Base-by-base conservation (phyloP, 345 rosid species). In the Punica granatum region DNA sequence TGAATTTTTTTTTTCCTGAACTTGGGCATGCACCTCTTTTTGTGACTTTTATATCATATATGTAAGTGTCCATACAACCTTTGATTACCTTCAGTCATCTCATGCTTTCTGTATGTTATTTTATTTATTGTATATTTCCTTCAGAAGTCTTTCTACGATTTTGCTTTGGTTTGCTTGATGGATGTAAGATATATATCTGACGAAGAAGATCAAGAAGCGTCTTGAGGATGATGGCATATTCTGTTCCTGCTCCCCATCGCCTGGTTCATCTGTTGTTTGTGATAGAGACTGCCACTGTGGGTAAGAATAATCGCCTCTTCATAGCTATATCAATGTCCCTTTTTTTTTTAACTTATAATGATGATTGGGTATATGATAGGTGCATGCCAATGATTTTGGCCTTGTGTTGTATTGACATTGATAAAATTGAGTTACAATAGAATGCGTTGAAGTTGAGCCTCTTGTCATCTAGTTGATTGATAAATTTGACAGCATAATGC, bases 261-360 rank as follows among this genome's bases (percentile, higher is more conserved):
- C 85, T 7, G 90, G 77, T 75, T 84, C 88, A 71, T 77, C 92
- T 35, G 73, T 74, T 54, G 84, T 86, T 14, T 92, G 99, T 63
- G 92, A 77, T 19, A 84, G 86, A 81, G 93, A 92, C 75, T 92
- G 99, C 85, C 98, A 90, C 71, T 95, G 99, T 56, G 97, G 98
- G 99, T 95, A 90, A 80, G 96, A 67, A 19, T 35, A 13, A 9
- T 6, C 11, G n/a, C 31, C 33, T 39, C 66, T 37, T 37, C 63
- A 60, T 30, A 13, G 54, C 60, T 54, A 26, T 19, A 6, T 48
- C 25, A 48, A 19, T n/a, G n/a, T n/a, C 41, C 41, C 41, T 5
- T 11, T 3, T 11, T 54, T 48, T 19, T 48, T 7, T 48, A 48
- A 48, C 23, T 48, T 48, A 4, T 48, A 48, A n/a, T n/a, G n/a